These are phyloP conservation scores for Pleurotus giganteus DNA, from an alignment of 768 basidiomycete species.

Conservation along the genomic window DNA sequence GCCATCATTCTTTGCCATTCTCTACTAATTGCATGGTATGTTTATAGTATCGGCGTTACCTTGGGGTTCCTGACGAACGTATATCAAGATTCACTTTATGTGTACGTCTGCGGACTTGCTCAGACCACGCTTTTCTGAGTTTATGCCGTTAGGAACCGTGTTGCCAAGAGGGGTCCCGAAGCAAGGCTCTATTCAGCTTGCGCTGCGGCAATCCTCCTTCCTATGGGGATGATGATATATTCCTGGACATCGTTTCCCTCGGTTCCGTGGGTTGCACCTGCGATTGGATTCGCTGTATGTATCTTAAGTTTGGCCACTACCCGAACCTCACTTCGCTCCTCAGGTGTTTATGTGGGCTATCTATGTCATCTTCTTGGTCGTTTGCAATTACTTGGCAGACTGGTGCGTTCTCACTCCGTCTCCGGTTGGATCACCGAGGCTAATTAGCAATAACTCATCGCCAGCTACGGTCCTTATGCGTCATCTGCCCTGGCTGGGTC, in stretches of 20 bases:
- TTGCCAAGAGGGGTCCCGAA: conserved; percentile 42
- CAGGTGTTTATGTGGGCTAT: conserved; percentile 45
- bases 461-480: conserved; percentile 50
- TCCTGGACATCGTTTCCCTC: conserved; percentile 59
- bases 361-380: conserved; percentile 54
- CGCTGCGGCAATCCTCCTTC: conserved; percentile 50
- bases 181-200: conserved; percentile 62
- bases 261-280: conserved; percentile 61
- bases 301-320: neutral
- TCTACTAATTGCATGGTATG: neutral
- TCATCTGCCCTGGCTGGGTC: conserved; percentile 65
- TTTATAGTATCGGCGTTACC: conserved; percentile 51
- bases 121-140: neutral
- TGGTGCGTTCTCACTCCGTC: conserved; percentile 33
- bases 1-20: neutral
- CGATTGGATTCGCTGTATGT: conserved; percentile 47
- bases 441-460: neutral
- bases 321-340: neutral
- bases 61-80: conserved; percentile 45
- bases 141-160: conserved; percentile 25
- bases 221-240: conserved; percentile 67
- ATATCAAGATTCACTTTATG: conserved; percentile 50
- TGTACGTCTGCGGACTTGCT: conserved; percentile 28
- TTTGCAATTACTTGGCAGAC: conserved; percentile 58
- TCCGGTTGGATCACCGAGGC: neutral